Percentiles rank a stretch among this genome's conserved stretches.
Conservation (phyloP, 1,139 yeast species). For the Diutina siamensis region DNA sequence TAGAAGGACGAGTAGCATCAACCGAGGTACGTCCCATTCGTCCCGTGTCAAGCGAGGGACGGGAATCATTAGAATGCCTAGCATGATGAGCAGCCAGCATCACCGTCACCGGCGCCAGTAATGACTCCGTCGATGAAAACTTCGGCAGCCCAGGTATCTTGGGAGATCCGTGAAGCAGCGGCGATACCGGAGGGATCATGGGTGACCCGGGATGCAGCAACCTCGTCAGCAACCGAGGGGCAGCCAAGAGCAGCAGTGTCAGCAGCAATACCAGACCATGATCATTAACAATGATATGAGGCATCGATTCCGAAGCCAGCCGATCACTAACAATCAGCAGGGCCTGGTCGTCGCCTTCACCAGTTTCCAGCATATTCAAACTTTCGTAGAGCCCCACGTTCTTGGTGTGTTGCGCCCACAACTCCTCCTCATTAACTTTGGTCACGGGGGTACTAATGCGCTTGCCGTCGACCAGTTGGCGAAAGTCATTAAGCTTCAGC, state of each 20-base stretch:
- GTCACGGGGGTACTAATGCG: slow-evolving; percentile 1
- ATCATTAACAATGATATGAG: slow-evolving; percentile 1
- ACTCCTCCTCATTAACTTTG: background rate
- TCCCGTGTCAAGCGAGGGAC: background rate
- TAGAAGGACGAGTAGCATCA: too few relatives aligned
- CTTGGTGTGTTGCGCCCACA: background rate
- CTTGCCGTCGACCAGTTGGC: slow-evolving; percentile 15
- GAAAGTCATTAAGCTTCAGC: slow-evolving; percentile 13
- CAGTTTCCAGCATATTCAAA: background rate
- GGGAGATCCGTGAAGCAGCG: background rate
- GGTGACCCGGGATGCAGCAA: background rate
- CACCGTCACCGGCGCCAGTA: background rate
- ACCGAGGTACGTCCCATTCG: too few relatives aligned
- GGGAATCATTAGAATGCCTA: background rate
- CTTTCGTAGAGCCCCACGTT: background rate
- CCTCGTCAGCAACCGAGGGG: background rate
- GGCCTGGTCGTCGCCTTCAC: background rate
- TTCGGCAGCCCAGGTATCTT: background rate
- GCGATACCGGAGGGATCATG: background rate
- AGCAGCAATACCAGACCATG: background rate
- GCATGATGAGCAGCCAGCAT: background rate
- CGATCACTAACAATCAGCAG: background rate
- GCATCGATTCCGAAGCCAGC: background rate
- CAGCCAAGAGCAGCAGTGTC: background rate
- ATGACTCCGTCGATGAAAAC: background rate